Evolutionary conservation across 495 filamentous ascomycete genomes (phyloP).

Genomic region (Annulohypoxylon moriforme): DNA sequence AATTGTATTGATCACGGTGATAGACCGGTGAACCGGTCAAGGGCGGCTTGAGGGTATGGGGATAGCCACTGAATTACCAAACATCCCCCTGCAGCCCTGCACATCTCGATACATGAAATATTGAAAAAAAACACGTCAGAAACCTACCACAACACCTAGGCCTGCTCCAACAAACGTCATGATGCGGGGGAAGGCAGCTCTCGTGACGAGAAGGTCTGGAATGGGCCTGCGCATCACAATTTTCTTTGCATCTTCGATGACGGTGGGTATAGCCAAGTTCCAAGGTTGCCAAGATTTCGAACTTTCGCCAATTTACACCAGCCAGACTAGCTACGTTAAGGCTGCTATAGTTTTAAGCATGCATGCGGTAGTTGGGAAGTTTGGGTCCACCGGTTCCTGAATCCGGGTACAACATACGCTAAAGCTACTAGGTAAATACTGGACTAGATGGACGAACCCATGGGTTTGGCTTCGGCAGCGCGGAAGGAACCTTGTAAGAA

Average conservation of each 20-base stretch:
- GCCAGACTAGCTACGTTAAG: neutral
- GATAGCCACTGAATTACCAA: neutral
- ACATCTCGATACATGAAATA: slow-evolving; percentile 28
- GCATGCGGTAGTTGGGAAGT: slow-evolving; percentile 12
- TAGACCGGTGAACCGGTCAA: slow-evolving; percentile 8
- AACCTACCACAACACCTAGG: neutral
- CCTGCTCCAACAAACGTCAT: slow-evolving; percentile 23
- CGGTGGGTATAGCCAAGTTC: slow-evolving; percentile 13
- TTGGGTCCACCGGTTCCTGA: slow-evolving; percentile 31
- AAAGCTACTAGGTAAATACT: neutral
- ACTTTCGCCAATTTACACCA: neutral
- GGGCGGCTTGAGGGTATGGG: slow-evolving; percentile 5
- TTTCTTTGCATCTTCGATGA: slow-evolving; percentile 24
- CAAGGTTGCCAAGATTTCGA: slow-evolving; percentile 7
- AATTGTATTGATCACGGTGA: neutral
- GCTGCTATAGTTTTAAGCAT: neutral
- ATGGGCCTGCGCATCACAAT: slow-evolving; percentile 36
- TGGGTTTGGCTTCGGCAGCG: slow-evolving; percentile 25
- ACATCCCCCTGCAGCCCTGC: neutral
- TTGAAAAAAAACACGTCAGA: slow-evolving; percentile 35
- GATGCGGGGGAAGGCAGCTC: slow-evolving; percentile 19
- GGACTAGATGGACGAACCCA: slow-evolving; percentile 9
- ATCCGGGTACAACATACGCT: slow-evolving; percentile 10
- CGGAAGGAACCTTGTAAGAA: slow-evolving; percentile 10
- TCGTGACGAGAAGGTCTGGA: slow-evolving; percentile 21